A percentile compares a stretch with the other conserved stretches of the same genome.
Evolutionary conservation across 352 stramenopile genomes (phyloP).

Genomic region (Phytophthora rubi): DNA sequence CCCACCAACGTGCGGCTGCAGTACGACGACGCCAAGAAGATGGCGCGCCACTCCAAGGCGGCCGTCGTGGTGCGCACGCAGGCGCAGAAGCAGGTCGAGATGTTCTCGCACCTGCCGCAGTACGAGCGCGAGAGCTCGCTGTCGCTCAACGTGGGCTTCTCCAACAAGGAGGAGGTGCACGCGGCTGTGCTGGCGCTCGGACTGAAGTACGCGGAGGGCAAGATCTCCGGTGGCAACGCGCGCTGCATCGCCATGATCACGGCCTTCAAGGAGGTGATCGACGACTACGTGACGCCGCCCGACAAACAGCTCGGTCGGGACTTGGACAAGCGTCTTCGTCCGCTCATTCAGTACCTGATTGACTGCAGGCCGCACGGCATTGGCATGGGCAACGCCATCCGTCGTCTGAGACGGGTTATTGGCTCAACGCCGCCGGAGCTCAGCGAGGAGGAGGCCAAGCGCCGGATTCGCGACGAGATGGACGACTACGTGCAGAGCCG

Average conservation of each 20-base stretch:
- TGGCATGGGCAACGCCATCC: conserved; percentile 96
- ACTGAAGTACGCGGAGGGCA: conserved; percentile 91
- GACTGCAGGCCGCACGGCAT: conserved; percentile 94
- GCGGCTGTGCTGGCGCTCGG: conserved; percentile 91
- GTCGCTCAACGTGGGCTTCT: conserved; percentile 76
- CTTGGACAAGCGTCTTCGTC: conserved; percentile 91
- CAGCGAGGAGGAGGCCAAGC: conserved; percentile 86
- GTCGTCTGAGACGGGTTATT: conserved; percentile 89
- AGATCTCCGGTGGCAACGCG: conserved; percentile 91
- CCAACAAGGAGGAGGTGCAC: conserved; percentile 86
- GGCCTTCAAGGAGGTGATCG: conserved; percentile 91
- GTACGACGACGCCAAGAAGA: conserved; percentile 84
- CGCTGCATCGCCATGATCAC: conserved; percentile 95
- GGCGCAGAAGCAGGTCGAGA: conserved; percentile 82
- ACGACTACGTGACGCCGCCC: conserved; percentile 87
- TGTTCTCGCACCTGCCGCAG: conserved; percentile 87
- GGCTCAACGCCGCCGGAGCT: conserved; percentile 87
- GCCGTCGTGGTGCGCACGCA: conserved; percentile 73
- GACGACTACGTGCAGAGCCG: conserved; percentile 94
- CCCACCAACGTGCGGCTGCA: conserved; percentile 66
- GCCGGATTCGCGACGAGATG: conserved; percentile 89
- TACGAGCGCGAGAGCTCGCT: conserved; percentile 84
- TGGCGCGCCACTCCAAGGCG: conserved; percentile 76
- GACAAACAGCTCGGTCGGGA: conserved; percentile 86
- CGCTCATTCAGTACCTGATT: conserved; percentile 95